These are phyloP conservation scores for Crucibulum laeve DNA, from an alignment of 768 basidiomycete genomes.

Conservation along the genomic window DNA sequence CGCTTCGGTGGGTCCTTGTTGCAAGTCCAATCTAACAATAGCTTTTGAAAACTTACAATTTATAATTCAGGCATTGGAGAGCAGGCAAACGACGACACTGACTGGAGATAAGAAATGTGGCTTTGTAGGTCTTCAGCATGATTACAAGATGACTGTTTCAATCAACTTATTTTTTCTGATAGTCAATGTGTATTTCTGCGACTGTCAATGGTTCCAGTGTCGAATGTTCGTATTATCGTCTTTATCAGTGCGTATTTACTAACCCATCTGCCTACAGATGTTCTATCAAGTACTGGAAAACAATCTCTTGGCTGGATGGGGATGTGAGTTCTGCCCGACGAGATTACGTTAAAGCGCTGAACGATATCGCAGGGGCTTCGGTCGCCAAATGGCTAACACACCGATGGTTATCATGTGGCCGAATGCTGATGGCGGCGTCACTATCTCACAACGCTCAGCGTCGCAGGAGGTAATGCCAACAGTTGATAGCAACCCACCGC, in stretches of 20 bases:
- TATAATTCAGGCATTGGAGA: too few species aligned
- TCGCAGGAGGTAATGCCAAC: conserved; percentile 50
- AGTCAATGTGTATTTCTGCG: conserved; percentile 47
- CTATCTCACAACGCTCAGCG: conserved; percentile 63
- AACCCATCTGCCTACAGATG: conserved; percentile 32
- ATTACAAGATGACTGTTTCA: not conserved
- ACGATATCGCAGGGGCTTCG: conserved; percentile 65
- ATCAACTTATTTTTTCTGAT: conserved; percentile 4
- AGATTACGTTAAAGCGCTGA: too few species aligned
- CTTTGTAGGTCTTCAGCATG: conserved; percentile 13
- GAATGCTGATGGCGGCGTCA: conserved; percentile 55
- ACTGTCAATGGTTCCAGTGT: conserved; percentile 40
- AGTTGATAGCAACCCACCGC: conserved; percentile 47
- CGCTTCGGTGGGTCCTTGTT: too few species aligned
- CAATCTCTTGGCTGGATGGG: conserved; percentile 53
- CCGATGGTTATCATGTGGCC: conserved; percentile 78
- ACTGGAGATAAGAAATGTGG: conserved; percentile 27
- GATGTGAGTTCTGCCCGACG: conserved; percentile 34
- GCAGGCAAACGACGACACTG: conserved; percentile 6
- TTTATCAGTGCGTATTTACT: too few species aligned
- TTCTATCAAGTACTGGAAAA: conserved; percentile 39
- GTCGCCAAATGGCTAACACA: conserved; percentile 44
- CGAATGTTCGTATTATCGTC: conserved; percentile 26
- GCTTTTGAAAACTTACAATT: too few species aligned
- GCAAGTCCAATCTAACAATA: too few species aligned